Evolutionary conservation across 2,329 filamentous ascomycete species (phyloP), one percentile per base, ranked within the genome.

Genomic region (Ambrosiella xylebori): DNA sequence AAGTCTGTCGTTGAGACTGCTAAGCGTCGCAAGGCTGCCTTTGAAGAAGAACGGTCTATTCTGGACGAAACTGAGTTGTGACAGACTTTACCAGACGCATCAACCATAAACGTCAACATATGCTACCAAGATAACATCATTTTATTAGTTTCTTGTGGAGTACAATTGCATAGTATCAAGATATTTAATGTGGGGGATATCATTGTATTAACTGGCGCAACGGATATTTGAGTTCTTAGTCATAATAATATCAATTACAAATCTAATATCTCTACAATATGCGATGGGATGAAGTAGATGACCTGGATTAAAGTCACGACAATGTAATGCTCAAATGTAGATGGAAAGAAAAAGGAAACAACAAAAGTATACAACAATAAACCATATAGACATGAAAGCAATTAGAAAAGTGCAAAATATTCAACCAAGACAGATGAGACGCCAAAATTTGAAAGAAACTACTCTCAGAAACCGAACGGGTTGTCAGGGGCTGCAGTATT

Each of bases 401-500:
- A 54, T 27, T 54, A 55, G 38, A 53, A 41, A 58, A 45, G 40
- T 47, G 44, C 13, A 13, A 13, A 47, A 47, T 47, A 17, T 53
- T 37, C 37, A 55, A 38, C 51, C 44, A 58, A 49, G 13, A 47
- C 51, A 38, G 52, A 52, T 35, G 39, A 54, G 12, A 35, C 35
- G 27, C 17, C 13, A 15, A 54, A 27, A 41, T 36, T 15, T 15
- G 27, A 58, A 55, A 45, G 13, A 54, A 37, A 58, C 37, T 45
- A 17, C 49, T 38, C 35, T 66, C 64, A 75, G 62, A 78, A 78
- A 19, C 76, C 76, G 62, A 78, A 78, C 1, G 76, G 76, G 62
- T 78, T 78, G 61, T 77, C 69, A 11, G 76, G 76, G 37, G 76
- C 76, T 78, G 41, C 13, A 49, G 12, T 19, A 4, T 9, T 2